Conservation (phyloP, 1,284 basidiomycete species). For the Microbotryum intermedium region DNA sequence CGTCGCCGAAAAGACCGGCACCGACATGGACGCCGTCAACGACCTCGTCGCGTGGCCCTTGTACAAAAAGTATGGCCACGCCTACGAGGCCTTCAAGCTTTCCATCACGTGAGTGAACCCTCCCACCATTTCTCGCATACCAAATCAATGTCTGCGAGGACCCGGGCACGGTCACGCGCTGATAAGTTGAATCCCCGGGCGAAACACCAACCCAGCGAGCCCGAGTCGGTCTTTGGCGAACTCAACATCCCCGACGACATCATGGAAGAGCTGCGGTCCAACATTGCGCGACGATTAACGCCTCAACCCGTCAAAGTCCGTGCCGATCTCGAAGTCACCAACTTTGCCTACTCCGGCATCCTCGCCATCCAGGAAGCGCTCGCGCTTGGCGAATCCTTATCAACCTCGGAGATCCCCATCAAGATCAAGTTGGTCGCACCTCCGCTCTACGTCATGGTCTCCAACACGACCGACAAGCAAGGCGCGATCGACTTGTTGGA, state of each 20-base stretch:
- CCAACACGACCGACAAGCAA: constrained; percentile 93
- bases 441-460: constrained; percentile 89
- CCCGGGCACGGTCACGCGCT: too few species aligned
- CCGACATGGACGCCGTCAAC: constrained; percentile 68
- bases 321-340: constrained; percentile 94
- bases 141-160: background rate
- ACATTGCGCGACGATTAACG: constrained; percentile 88
- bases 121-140: background rate
- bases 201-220: constrained; percentile 52
- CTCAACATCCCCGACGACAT: constrained; percentile 55
- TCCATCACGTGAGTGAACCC: constrained; percentile 65
- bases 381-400: constrained; percentile 73
- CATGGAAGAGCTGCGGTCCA: constrained; percentile 61
- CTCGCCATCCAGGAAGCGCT: constrained; percentile 93
- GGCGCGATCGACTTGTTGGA: constrained; percentile 90
- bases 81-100: constrained; percentile 97
- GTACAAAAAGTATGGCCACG: constrained; percentile 83
- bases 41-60: constrained; percentile 90
- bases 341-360: constrained; percentile 95
- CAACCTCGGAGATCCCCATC: constrained; percentile 86
- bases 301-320: constrained; percentile 98
- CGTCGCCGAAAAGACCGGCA: constrained; percentile 73
- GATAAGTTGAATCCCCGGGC: constrained; percentile 4
- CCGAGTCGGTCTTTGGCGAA: constrained; percentile 69
- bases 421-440: constrained; percentile 96